A percentile compares a stretch with the other conserved stretches of the same genome.
Conservation (phyloP, 169 alveolate species). For the Plasmodium falciparum region DNA sequence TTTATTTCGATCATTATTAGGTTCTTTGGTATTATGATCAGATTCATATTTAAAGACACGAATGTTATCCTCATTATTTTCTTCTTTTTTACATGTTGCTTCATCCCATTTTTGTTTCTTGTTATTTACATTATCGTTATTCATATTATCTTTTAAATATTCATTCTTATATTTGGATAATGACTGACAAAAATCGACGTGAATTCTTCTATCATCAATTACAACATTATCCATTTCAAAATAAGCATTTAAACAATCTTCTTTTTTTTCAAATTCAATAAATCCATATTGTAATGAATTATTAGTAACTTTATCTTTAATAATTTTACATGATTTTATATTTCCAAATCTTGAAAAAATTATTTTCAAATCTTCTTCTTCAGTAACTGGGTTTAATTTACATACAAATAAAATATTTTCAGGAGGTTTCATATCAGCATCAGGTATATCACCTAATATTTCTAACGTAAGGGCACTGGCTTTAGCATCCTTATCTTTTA, state of each 20-base stretch:
- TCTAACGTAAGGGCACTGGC: conserved; percentile 96
- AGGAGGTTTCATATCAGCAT: conserved; percentile 99
- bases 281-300: conserved; percentile 98
- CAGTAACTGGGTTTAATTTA: conserved; percentile 97
- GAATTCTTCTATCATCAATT: conserved; percentile 96
- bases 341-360: conserved; percentile 96
- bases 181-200: conserved; percentile 93
- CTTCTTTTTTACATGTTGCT: background rate
- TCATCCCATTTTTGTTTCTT: background rate
- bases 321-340: conserved; percentile 94
- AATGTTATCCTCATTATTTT: conserved; percentile 32
- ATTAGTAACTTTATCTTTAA: conserved; percentile 98
- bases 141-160: conserved; percentile 27
- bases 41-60: conserved; percentile 67
- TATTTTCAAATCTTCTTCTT: conserved; percentile 96
- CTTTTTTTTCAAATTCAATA: conserved; percentile 96
- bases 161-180: conserved; percentile 80
- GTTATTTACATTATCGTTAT: background rate
- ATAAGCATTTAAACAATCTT: conserved; percentile 97
- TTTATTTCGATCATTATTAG: conserved; percentile 7
- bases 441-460: conserved; percentile 98
- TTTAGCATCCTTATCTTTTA: conserved; percentile 92
- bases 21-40: conserved; percentile 27
- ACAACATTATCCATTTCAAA: conserved; percentile 97
- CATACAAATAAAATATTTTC: conserved; percentile 98